These are phyloP conservation scores for Phytophthora multivora DNA, from an alignment of 352 stramenopile genomes.

Conservation along the genomic window DNA sequence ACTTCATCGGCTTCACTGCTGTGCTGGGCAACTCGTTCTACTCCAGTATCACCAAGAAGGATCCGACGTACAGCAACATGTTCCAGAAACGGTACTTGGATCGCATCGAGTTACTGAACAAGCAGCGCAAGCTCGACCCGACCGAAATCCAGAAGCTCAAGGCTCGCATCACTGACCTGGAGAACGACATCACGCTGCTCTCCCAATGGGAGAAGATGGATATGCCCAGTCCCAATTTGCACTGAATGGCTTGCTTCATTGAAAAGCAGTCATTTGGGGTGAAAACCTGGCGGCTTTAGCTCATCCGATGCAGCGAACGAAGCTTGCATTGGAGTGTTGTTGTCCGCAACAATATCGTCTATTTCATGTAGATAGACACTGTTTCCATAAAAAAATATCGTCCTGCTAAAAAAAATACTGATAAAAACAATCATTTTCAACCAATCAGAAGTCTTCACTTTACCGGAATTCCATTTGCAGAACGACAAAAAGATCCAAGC, in stretches of 20 bases:
- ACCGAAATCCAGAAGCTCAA: slow-evolving; percentile 49
- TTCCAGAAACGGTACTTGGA: slow-evolving; percentile 73
- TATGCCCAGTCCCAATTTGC: slow-evolving; percentile 13
- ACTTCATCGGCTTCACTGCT: slow-evolving; percentile 90
- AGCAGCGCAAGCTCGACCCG: slow-evolving; percentile 61
- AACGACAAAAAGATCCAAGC: slow-evolving; percentile 23
- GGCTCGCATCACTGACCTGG: slow-evolving; percentile 51
- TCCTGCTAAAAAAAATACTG: slow-evolving; percentile 4
- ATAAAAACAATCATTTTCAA: slow-evolving; percentile 5
- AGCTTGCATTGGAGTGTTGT: slow-evolving; percentile 11
- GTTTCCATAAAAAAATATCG: slow-evolving; percentile 17
- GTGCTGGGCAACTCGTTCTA: slow-evolving; percentile 86
- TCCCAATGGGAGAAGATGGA: slow-evolving; percentile 54
- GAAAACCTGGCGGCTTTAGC: slow-evolving; percentile 1
- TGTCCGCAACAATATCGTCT: slow-evolving; percentile 4
- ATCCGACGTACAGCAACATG: slow-evolving; percentile 85
- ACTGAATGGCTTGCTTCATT: slow-evolving; percentile 8
- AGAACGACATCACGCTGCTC: slow-evolving; percentile 69
- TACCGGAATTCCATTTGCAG: slow-evolving; percentile 6
- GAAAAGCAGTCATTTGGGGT: background rate
- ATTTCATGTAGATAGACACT: slow-evolving; percentile 23
- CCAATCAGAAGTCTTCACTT: slow-evolving; percentile 7
- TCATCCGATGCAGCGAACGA: slow-evolving; percentile 23
- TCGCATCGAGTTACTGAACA: slow-evolving; percentile 47
- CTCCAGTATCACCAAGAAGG: slow-evolving; percentile 78